A percentile compares a stretch with the other conserved stretches of the same genome.
These are phyloP conservation scores for Oidiodendron maius DNA, from an alignment of 495 filamentous ascomycete species.

Conservation along the genomic window DNA sequence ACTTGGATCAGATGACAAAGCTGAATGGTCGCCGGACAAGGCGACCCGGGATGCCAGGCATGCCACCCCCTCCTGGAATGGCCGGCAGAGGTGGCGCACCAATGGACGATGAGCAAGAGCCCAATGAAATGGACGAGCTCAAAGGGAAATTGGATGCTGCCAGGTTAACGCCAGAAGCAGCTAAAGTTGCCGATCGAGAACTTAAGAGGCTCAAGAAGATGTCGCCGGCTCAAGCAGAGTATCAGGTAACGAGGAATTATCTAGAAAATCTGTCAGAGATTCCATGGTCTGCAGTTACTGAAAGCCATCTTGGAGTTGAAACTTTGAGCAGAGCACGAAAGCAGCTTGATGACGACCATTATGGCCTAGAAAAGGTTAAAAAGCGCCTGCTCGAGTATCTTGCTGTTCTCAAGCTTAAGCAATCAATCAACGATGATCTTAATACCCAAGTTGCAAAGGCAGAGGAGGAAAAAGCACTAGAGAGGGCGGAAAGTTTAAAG, in stretches of 20 bases:
- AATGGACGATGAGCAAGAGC: conserved; percentile 64
- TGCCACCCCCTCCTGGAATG: conserved; percentile 40
- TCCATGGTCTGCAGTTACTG: conserved; percentile 82
- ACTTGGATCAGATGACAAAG: conserved; percentile 46
- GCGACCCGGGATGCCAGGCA: conserved; percentile 42
- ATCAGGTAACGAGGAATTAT: conserved; percentile 90
- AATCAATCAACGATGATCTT: conserved; percentile 73
- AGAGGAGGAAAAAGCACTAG: conserved; percentile 47
- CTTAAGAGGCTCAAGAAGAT: conserved; percentile 88
- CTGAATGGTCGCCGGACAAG: conserved; percentile 45
- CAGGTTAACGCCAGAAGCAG: conserved; percentile 58
- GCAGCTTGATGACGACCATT: conserved; percentile 94
- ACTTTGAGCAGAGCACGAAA: conserved; percentile 75
- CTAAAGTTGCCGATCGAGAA: conserved; percentile 84
- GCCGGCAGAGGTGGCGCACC: conserved; percentile 25
- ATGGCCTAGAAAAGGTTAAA: conserved; percentile 95
- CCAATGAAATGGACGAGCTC: conserved; percentile 85
- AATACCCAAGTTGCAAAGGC: conserved; percentile 68
- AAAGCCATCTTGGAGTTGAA: conserved; percentile 78
- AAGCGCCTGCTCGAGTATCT: conserved; percentile 94
- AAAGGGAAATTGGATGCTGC: conserved; percentile 81
- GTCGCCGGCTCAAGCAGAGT: conserved; percentile 90
- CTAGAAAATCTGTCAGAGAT: conserved; percentile 92
- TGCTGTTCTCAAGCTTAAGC: conserved; percentile 90
- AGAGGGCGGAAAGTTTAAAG: conserved; percentile 62